phyloP scores from a whole-genome alignment of 352 stramenopile species.

The Globisporangium paddicum region DNA sequence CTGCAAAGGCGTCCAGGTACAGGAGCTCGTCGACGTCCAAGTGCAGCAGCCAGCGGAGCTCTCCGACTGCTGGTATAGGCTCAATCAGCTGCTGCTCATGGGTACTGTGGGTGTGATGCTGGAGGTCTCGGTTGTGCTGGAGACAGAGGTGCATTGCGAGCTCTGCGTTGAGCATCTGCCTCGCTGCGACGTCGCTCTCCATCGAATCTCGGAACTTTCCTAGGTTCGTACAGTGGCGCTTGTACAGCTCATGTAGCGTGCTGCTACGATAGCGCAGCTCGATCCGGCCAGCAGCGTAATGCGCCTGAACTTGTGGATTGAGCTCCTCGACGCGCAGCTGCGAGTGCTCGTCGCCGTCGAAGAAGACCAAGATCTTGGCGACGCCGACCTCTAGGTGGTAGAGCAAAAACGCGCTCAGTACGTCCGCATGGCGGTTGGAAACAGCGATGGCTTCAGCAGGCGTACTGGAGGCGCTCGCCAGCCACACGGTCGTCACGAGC shows the following conservation, averaged over 20 bases:
- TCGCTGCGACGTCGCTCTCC: constrained; percentile 18
- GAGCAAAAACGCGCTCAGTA: constrained; percentile 31
- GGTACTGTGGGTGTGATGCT: neutral
- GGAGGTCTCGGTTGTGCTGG: constrained; percentile 3
- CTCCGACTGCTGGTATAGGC: neutral
- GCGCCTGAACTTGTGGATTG: constrained; percentile 9
- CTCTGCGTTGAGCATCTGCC: constrained; percentile 33
- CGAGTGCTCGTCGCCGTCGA: constrained; percentile 21
- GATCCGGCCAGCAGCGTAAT: constrained; percentile 14
- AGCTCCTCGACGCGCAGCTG: constrained; percentile 14
- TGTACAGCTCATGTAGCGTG: neutral
- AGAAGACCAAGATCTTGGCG: constrained; percentile 30
- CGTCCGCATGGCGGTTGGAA: constrained; percentile 13
- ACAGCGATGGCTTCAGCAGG: neutral
- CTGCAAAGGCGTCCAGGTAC: constrained; percentile 18
- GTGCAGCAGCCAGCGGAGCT: constrained; percentile 32
- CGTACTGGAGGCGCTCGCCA: constrained; percentile 5
- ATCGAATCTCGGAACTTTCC: constrained; percentile 2
- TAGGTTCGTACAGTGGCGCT: neutral
- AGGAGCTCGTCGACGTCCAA: constrained; percentile 38
- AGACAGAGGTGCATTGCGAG: constrained; percentile 22
- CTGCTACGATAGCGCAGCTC: constrained; percentile 18
- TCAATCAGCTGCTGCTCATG: neutral
- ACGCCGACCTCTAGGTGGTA: constrained; percentile 33
- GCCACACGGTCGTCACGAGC: constrained; percentile 38